A percentile compares a stretch with the other conserved stretches of the same genome.
phyloP scores from a whole-genome alignment of 768 basidiomycete species.

The Mrakia hoshinonis region DNA sequence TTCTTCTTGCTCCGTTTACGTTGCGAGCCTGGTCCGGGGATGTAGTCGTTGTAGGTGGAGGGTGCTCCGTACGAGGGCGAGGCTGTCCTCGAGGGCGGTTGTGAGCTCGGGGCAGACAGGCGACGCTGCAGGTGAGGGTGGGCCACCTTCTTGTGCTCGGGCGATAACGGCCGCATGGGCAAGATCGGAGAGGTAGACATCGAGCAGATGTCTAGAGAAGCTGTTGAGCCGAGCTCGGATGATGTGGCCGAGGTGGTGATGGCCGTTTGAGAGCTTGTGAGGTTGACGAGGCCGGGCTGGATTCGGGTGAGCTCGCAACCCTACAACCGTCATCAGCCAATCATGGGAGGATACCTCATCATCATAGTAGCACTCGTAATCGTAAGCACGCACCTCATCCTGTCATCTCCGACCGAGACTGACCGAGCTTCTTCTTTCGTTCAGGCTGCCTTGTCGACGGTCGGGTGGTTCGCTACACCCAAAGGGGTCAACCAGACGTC shows the following conservation, averaged over 20 bases:
- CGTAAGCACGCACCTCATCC: constrained; percentile 31
- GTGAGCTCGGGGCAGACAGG: not conserved
- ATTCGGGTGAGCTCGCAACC: not conserved
- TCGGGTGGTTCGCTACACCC: constrained; percentile 60
- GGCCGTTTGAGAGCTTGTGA: not conserved
- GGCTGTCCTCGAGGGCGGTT: not conserved
- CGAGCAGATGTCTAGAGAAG: not conserved
- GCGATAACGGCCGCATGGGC: not conserved
- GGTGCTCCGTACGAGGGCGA: constrained; percentile 2
- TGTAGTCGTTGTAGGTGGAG: not conserved
- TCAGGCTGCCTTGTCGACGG: constrained; percentile 51
- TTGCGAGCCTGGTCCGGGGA: not conserved
- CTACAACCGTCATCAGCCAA: not conserved
- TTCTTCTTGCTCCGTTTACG: not conserved
- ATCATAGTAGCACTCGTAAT: constrained; percentile 59
- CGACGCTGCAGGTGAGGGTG: not conserved
- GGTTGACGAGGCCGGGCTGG: not conserved
- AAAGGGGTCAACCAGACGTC: constrained; percentile 88
- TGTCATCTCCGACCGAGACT: not conserved
- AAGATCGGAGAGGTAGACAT: not conserved
- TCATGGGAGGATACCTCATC: constrained; percentile 50
- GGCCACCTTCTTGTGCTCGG: not conserved
- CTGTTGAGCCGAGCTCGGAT: not conserved
- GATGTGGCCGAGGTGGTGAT: not conserved
- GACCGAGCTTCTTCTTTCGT: not conserved